Conservation (phyloP, 139 green algal genomes). For the Gonium pectorale region DNA sequence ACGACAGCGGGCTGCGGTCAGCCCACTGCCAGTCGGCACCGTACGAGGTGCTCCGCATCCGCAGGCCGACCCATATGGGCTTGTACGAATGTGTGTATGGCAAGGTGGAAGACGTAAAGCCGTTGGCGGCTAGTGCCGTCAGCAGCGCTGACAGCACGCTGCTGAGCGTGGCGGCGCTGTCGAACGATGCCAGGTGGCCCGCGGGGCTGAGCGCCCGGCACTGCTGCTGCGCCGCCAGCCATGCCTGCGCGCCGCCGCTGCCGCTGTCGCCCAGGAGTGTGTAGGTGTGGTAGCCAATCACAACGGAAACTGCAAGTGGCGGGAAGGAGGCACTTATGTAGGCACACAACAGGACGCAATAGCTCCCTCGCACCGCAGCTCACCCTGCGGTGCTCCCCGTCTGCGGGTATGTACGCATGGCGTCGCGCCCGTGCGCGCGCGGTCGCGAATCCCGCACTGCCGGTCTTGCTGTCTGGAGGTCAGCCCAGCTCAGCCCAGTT, state of each 20-base stretch:
- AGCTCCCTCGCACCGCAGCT: no score
- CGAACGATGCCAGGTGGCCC: conserved; percentile 36
- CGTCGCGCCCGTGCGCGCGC: no score
- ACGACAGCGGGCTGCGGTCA: conserved; percentile 6
- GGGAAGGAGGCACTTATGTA: neutral
- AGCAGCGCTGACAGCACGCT: neutral
- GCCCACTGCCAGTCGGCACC: conserved; percentile 24
- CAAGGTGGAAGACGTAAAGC: neutral
- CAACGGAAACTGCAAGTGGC: neutral
- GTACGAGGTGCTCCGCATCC: neutral
- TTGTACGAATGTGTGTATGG: conserved; percentile 20
- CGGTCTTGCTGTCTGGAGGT: no score
- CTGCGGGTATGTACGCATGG: no score
- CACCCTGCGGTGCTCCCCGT: no score
- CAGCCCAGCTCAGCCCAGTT: no score
- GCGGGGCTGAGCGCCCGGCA: conserved; percentile 10
- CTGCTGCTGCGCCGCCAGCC: conserved; percentile 20
- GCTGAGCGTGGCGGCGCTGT: neutral
- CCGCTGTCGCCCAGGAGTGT: neutral
- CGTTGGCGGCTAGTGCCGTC: neutral
- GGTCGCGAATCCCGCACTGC: no score
- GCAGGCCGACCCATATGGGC: conserved; percentile 30
- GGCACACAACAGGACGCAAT: no score
- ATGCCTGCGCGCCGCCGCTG: neutral
- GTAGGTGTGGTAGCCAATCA: conserved; percentile 19